Base-by-base conservation (phyloP, 2,329 filamentous ascomycete species). In the Penicillium sp. region DNA sequence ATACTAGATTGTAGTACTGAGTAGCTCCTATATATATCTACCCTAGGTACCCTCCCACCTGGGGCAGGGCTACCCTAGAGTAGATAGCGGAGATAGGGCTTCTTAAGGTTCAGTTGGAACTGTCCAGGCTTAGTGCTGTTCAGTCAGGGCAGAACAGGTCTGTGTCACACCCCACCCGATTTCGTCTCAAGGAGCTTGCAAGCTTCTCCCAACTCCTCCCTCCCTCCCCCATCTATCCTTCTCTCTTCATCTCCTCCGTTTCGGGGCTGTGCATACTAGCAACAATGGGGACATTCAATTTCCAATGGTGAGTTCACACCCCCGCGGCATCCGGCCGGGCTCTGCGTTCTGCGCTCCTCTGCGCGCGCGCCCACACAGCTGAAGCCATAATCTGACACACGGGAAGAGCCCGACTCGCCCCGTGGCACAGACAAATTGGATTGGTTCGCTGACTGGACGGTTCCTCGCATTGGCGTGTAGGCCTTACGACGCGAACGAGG, bases 401-500 rank as follows among this genome's bases (percentile, higher is more conserved):
- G 23, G 42, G 26, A 46, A 39, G 36, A 45, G 47, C 45, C 54
- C 50, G 46, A 54, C 15, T 52, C 34, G n/a, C 26, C 41, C 39
- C 32, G 55, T 59, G 54, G 46, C 52, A 59, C 54, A 50, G 40
- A 50, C 43, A 34, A 21, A 49, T 30, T 41, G 50, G 34, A 63
- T 58, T 62, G 36, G 50, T 50, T 56, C 48, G 58, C 68, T 70
- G 58, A 70, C 67, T 50, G 56, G 52, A 59, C 60, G 57, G 52
- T 45, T 55, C 54, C 52, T 67, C 55, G 55, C 63, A 58, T 68
- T 56, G 46, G 52, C 61, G 56, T 67, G 62, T 75, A 97, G 93
- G 93, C 85, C 88, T 69, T 87, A 94, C 72, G 80, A 85, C 64
- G 92, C 89, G 70, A 82, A 86, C 62, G 89, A 95, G 70, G 93